Evolutionary conservation across 306 rosid genomes (phyloP).

Genomic region (Trifolium dubium): DNA sequence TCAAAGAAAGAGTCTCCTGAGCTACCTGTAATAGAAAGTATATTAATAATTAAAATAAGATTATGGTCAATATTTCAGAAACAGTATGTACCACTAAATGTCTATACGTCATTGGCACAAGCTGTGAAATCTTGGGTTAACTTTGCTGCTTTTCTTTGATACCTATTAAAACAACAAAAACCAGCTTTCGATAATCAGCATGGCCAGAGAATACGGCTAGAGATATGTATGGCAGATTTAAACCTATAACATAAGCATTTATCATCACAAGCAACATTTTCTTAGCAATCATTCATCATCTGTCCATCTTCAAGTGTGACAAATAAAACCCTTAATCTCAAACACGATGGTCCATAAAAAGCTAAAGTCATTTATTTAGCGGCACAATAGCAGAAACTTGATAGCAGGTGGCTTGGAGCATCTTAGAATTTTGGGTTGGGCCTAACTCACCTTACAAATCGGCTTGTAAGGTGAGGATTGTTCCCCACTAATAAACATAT

Average conservation of each 20-base stretch:
- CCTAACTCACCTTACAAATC: no score
- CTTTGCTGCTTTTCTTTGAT: conserved; percentile 67
- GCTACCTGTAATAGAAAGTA: conserved; percentile 59
- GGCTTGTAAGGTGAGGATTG: no score
- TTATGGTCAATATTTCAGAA: conserved; percentile 28
- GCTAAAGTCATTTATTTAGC: neutral
- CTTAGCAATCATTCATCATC: neutral
- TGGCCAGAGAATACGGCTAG: neutral
- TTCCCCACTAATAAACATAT: no score
- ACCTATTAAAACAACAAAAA: conserved; percentile 51
- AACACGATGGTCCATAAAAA: conserved; percentile 12
- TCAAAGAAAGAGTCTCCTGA: conserved; percentile 64
- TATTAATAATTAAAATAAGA: conserved; percentile 26
- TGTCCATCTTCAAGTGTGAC: neutral
- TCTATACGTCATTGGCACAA: conserved; percentile 68
- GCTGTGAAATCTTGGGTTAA: conserved; percentile 75
- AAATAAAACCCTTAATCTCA: conserved; percentile 22
- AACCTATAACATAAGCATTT: conserved; percentile 23
- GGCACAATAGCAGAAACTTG: neutral
- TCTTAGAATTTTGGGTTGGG: no score
- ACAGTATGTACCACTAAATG: conserved; percentile 29
- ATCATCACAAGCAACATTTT: conserved; percentile 13
- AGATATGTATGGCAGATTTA: neutral
- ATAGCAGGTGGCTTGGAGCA: no score
- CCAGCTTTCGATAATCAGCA: conserved; percentile 40